Evolutionary conservation across 345 rosid species (phyloP).

Genomic region (Boechera retrofracta): DNA sequence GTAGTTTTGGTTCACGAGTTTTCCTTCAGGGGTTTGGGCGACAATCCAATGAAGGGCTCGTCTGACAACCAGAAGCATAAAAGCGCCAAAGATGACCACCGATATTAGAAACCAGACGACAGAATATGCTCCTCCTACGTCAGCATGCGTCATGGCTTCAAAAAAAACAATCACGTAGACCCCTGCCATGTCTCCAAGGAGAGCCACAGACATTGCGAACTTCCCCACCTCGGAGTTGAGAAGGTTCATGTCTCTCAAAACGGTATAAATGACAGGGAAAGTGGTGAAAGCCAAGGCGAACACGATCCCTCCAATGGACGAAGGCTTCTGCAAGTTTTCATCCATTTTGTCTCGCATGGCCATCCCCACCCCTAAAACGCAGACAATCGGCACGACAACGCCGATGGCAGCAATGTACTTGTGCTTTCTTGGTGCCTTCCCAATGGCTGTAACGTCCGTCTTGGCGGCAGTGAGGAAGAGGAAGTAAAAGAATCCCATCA

Average conservation of each 20-base stretch:
- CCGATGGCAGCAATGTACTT: slow-evolving; percentile 48
- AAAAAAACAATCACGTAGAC: slow-evolving; percentile 37
- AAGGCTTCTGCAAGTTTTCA: slow-evolving; percentile 12
- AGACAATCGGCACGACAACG: slow-evolving; percentile 38
- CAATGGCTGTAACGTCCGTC: slow-evolving; percentile 52
- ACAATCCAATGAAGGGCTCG: slow-evolving; percentile 54
- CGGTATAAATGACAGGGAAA: slow-evolving; percentile 54
- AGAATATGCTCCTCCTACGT: slow-evolving; percentile 19
- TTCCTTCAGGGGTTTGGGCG: slow-evolving; percentile 59
- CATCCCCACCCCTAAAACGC: slow-evolving; percentile 15
- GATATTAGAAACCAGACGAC: slow-evolving; percentile 50
- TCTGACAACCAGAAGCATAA: slow-evolving; percentile 46
- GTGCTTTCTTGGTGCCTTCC: slow-evolving; percentile 53
- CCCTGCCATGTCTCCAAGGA: slow-evolving; percentile 52
- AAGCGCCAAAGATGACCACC: neutral
- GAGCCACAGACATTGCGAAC: slow-evolving; percentile 54
- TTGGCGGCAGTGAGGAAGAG: slow-evolving; percentile 63
- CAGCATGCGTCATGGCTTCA: slow-evolving; percentile 54
- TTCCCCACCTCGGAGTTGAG: slow-evolving; percentile 71
- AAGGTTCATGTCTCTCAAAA: slow-evolving; percentile 63
- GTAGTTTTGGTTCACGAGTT: slow-evolving; percentile 53
- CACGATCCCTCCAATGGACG: slow-evolving; percentile 49
- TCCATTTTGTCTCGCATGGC: slow-evolving; percentile 45
- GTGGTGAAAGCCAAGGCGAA: slow-evolving; percentile 47
- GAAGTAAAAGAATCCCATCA: slow-evolving; percentile 61